A percentile compares a stretch with the other conserved stretches of the same genome.
These are phyloP conservation scores for Spizellomyces punctatus DNA, from an alignment of 192 early-diverging fungal genomes.

Conservation along the genomic window DNA sequence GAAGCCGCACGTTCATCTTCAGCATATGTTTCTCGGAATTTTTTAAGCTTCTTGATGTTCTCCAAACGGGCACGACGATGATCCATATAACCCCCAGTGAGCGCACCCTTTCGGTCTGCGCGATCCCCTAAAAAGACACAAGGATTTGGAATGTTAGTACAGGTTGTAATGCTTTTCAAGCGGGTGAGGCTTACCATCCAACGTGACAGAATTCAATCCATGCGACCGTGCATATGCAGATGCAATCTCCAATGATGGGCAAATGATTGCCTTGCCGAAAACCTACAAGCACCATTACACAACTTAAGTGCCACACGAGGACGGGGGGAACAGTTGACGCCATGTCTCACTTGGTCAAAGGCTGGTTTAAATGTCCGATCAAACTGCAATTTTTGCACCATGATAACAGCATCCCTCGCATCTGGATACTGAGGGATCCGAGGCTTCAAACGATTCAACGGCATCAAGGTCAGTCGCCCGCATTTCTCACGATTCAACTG, in stretches of 20 bases:
- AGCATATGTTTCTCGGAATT: slow-evolving; percentile 44
- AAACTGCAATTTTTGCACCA: slow-evolving; percentile 78
- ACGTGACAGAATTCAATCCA: slow-evolving; percentile 81
- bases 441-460: slow-evolving; percentile 83
- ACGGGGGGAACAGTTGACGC: too few species aligned
- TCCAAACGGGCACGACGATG: slow-evolving; percentile 73
- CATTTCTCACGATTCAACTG: slow-evolving; percentile 56
- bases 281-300: slow-evolving; percentile 40
- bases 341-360: slow-evolving; percentile 69
- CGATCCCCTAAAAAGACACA: slow-evolving; percentile 70
- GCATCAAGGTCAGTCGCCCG: slow-evolving; percentile 95
- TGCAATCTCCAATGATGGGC: slow-evolving; percentile 79
- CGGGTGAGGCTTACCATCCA: slow-evolving; percentile 58
- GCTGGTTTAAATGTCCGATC: slow-evolving; percentile 71
- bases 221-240: slow-evolving; percentile 75
- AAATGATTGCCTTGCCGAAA: slow-evolving; percentile 90
- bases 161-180: neutral
- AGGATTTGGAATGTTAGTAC: slow-evolving; percentile 13
- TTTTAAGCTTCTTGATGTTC: slow-evolving; percentile 65
- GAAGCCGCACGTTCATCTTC: slow-evolving; percentile 43
- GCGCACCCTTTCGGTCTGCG: slow-evolving; percentile 88
- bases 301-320: too few species aligned
- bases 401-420: slow-evolving; percentile 69
- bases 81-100: slow-evolving; percentile 89
- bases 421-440: slow-evolving; percentile 54